Base-by-base conservation (phyloP, 345 rosid genomes). In the Kandelia obovata region DNA sequence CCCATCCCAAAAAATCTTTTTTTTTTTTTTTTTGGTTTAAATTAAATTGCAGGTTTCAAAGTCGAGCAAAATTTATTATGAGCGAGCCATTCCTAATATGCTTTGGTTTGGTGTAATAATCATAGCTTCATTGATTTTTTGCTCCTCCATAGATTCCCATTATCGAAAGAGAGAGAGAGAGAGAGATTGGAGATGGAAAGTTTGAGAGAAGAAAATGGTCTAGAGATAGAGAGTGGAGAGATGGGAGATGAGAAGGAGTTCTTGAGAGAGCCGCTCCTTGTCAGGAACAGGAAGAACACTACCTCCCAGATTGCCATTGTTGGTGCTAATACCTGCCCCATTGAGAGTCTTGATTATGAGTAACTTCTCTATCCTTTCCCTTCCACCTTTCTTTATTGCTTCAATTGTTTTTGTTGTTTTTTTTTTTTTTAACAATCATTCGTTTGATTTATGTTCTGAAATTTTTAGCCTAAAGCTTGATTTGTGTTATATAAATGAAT, bases 311-410 rank as follows among this genome's bases (percentile, higher is more conserved):
- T 86, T 73, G 98, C 98, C 49, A 85, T 93, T 77, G 97, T 91
- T 53, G 98, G 98, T 69, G 92, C 95, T 53, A 91, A 93, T 64
- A 62, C 76, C 67, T 84, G 94, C 78, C 87, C 94, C 27, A 93
- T 93, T 61, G 94, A 94, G 80, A 89, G 96, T 80, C 97, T 94
- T 65, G 97, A 91, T 80, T 93, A 93, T 62, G 96, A 93, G 98
- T 89, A 72, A 84, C 46, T 10, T 10, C 9, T 30, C n/a, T 9
- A 34, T 47, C 6, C 3, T 5, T 58, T 34, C 2, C 37, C 17
- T n/a, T 49, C 9, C 27, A 27, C 21, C 31, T 15, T 64, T 26
- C 1, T 61, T 5, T 37, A 9, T 65, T 53, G 23, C 20, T 56
- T 9, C 3, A 16, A 2, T 30, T 7, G 5, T 26, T 6, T 6